Evolutionary conservation across 768 basidiomycete species (phyloP).

Genomic region (Steccherinum ochraceum): DNA sequence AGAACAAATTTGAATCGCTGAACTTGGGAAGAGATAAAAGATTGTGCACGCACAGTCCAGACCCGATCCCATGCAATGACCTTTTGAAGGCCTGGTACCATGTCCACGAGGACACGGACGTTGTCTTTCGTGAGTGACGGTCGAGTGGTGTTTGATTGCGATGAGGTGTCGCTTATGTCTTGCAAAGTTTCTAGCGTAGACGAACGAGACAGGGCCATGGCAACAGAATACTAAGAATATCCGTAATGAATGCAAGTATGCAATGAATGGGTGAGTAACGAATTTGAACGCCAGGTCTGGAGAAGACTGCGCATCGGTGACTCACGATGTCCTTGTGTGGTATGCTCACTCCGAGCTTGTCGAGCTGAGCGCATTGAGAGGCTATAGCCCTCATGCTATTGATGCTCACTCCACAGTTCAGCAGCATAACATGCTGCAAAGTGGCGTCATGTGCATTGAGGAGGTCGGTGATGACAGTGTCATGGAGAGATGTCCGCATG

Average conservation of each 20-base stretch:
- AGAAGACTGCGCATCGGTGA: conserved; percentile 8
- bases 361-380: conserved; percentile 36
- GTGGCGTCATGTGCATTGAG: conserved; percentile 34
- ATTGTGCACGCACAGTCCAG: conserved; percentile 57
- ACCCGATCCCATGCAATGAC: conserved; percentile 44
- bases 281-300: not conserved
- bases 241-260: too few relatives aligned
- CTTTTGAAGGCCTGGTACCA: conserved; percentile 33
- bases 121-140: conserved; percentile 33
- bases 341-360: conserved; percentile 44
- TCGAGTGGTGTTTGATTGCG: conserved; percentile 31
- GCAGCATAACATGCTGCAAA: conserved; percentile 38
- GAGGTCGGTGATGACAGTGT: conserved; percentile 36
- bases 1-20: too few relatives aligned
- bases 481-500: conserved; percentile 34
- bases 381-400: conserved; percentile 37
- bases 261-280: too few relatives aligned
- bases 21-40: too few relatives aligned
- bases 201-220: conserved; percentile 29
- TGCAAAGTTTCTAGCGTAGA: conserved; percentile 36
- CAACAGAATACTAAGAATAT: conserved; percentile 24
- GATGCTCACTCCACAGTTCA: conserved; percentile 37
- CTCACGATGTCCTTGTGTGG: conserved; percentile 46
- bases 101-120: conserved; percentile 34
- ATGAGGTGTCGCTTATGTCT: conserved; percentile 28